Evolutionary conservation across 208 protist species (phyloP).

Genomic region (Trypanosoma cruzi): DNA sequence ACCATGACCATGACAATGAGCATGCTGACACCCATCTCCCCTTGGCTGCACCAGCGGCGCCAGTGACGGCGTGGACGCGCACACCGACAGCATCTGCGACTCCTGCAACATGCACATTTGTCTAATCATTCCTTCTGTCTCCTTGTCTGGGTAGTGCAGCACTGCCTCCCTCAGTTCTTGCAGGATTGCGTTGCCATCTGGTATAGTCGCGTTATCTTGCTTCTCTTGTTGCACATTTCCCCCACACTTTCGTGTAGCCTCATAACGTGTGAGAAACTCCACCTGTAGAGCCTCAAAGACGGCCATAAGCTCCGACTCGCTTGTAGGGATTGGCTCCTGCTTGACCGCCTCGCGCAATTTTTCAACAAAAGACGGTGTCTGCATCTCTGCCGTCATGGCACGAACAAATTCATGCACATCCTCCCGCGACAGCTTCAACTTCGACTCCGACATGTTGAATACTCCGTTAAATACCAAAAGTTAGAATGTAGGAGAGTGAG

Average conservation of each 20-base stretch:
- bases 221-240: not conserved
- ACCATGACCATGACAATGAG: conserved; percentile 27
- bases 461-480: no score
- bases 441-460: conserved; percentile 2
- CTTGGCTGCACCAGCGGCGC: conserved; percentile 13
- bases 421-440: conserved; percentile 23
- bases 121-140: conserved; percentile 60
- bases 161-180: conserved; percentile 52
- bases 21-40: not conserved
- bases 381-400: conserved; percentile 51
- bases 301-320: conserved; percentile 48
- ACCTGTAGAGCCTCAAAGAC: conserved; percentile 69
- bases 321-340: conserved; percentile 36
- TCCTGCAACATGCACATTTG: conserved; percentile 65
- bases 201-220: not conserved
- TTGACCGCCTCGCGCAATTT: conserved; percentile 32
- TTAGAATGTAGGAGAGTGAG: not conserved
- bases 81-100: conserved; percentile 47
- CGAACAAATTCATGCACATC: conserved; percentile 52
- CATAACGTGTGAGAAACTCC: conserved; percentile 37
- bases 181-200: conserved; percentile 43
- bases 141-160: conserved; percentile 52
- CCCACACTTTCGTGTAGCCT: conserved; percentile 6
- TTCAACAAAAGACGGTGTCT: conserved; percentile 39
- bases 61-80: conserved; percentile 44